Conservation (phyloP, 345 rosid genomes). For the Ceriops zippeliana region DNA sequence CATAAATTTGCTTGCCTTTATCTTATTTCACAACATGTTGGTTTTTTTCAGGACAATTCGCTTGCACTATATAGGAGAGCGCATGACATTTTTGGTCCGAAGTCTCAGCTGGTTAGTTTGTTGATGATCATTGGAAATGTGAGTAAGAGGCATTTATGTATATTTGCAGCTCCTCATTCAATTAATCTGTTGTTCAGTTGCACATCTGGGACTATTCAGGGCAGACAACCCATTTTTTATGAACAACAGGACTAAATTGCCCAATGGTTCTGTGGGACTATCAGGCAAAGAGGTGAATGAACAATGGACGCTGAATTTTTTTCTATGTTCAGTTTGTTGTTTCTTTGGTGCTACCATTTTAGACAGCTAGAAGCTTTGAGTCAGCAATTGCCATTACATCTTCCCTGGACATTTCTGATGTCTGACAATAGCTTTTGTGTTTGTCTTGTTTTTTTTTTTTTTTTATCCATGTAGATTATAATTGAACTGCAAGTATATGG, state of each 20-base stretch:
- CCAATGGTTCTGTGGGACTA: slow-evolving; percentile 16
- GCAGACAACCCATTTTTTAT: slow-evolving; percentile 53
- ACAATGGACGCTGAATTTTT: slow-evolving; percentile 7
- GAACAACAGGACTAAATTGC: slow-evolving; percentile 42
- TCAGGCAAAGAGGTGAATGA: slow-evolving; percentile 31
- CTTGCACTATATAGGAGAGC: slow-evolving; percentile 63
- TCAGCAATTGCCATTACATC: neutral
- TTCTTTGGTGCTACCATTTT: neutral
- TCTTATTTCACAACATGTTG: neutral
- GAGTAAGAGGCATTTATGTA: neutral
- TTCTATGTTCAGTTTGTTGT: neutral
- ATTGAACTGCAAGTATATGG: slow-evolving; percentile 89
- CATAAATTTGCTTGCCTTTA: neutral
- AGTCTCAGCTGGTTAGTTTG: slow-evolving; percentile 61
- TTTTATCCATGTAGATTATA: slow-evolving; percentile 43
- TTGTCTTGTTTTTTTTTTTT: neutral
- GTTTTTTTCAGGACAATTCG: slow-evolving; percentile 61
- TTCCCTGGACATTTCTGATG: neutral
- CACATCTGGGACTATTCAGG: slow-evolving; percentile 95
- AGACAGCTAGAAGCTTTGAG: neutral
- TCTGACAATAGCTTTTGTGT: slow-evolving; percentile 1
- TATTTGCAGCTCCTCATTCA: slow-evolving; percentile 1
- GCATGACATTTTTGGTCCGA: slow-evolving; percentile 58
- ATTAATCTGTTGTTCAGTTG: slow-evolving; percentile 44
- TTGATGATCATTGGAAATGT: neutral